Evolutionary conservation across 2,329 filamentous ascomycete species (phyloP).

Genomic region (Chaetomiaceae sp.): DNA sequence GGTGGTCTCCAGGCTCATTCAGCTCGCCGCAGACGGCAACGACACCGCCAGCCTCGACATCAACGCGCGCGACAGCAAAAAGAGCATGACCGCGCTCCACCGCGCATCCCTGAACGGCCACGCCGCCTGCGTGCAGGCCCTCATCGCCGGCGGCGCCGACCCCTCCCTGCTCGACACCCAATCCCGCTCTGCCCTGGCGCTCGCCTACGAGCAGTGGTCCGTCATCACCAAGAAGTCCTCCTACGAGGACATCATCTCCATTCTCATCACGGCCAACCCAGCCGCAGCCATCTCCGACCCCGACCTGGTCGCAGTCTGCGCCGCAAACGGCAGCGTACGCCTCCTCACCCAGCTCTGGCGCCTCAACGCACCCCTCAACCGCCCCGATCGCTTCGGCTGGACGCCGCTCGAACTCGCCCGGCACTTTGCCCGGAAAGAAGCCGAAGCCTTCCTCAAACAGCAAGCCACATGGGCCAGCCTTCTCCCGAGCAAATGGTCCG

Average conservation of each 20-base stretch:
- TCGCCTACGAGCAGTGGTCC: slow-evolving; percentile 22
- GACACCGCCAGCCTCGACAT: slow-evolving; percentile 7
- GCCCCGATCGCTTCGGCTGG: slow-evolving; percentile 23
- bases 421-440: slow-evolving; percentile 6
- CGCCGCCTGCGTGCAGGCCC: slow-evolving; percentile 7
- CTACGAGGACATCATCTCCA: slow-evolving; percentile 14
- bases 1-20: slow-evolving; percentile 15
- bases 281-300: slow-evolving; percentile 12
- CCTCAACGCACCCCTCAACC: slow-evolving; percentile 16
- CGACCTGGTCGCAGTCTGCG: slow-evolving; percentile 18
- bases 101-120: slow-evolving; percentile 20
- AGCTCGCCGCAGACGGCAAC: background rate
- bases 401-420: slow-evolving; percentile 22
- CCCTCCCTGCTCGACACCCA: slow-evolving; percentile 7
- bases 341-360: slow-evolving; percentile 16
- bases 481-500: slow-evolving; percentile 16
- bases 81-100: slow-evolving; percentile 21
- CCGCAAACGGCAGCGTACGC: slow-evolving; percentile 18
- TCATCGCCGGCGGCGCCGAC: slow-evolving; percentile 17
- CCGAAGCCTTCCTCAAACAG: slow-evolving; percentile 18
- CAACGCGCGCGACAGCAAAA: slow-evolving; percentile 17
- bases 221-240: background rate
- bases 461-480: slow-evolving; percentile 15
- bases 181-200: slow-evolving; percentile 11
- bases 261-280: slow-evolving; percentile 13